A percentile compares a stretch with the other conserved stretches of the same genome.
Evolutionary conservation across 129 eudicot species (phyloP).

Genomic region (Lactuca sativa): DNA sequence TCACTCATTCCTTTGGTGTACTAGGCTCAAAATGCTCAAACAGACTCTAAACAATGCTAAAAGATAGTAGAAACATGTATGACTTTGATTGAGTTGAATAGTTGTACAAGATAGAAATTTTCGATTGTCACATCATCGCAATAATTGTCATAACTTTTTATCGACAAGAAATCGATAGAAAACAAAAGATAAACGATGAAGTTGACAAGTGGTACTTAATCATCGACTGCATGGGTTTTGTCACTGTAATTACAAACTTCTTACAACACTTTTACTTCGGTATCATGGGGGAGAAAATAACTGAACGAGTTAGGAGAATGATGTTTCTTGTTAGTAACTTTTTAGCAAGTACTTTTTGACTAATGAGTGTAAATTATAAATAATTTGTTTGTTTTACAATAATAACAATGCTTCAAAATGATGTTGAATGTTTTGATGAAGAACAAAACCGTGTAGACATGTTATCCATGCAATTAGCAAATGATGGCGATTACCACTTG

Average conservation of each 20-base stretch:
- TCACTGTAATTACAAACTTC: conserved; percentile 87
- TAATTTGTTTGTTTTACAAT: conserved; percentile 13
- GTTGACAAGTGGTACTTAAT: conserved; percentile 90
- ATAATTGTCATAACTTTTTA: conserved; percentile 74
- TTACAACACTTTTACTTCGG: conserved; percentile 97
- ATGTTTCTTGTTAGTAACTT: conserved; percentile 77
- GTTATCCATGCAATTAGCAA: conserved; percentile 92
- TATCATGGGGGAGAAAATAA: conserved; percentile 98
- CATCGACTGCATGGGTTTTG: conserved; percentile 89
- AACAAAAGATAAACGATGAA: conserved; percentile 49
- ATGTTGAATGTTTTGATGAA: conserved; percentile 99
- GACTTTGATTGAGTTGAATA: too few relatives aligned
- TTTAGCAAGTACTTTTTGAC: conserved; percentile 6
- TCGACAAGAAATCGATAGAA: conserved; percentile 38
- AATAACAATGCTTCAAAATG: conserved; percentile 91
- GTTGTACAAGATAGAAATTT: too few relatives aligned
- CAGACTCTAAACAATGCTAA: too few relatives aligned
- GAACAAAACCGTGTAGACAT: conserved; percentile 90
- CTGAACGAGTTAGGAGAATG: conserved; percentile 95
- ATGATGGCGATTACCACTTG: conserved; percentile 97
- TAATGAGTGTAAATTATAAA: neutral
- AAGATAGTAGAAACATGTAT: too few relatives aligned
- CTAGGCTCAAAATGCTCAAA: too few relatives aligned
- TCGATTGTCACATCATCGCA: conserved; percentile 38
- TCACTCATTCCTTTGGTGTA: too few relatives aligned